Evolutionary conservation across 306 rosid genomes (phyloP).

Genomic region (Citrullus mucosospermus): DNA sequence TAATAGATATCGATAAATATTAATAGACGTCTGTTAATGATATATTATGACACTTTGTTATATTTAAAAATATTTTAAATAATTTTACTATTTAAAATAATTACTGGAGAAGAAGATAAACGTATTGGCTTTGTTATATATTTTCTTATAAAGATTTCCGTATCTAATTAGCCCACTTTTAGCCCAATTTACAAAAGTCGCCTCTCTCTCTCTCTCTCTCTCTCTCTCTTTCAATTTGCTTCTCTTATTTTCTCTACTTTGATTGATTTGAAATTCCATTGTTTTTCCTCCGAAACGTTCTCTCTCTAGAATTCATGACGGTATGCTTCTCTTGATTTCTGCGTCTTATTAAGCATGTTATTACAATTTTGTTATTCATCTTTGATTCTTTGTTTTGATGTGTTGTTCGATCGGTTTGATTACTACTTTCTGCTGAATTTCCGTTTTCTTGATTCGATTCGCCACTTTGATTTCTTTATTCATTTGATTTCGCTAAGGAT

Average conservation of each 20-base stretch:
- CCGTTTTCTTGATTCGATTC: neutral
- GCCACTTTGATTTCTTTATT: neutral
- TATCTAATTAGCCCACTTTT: neutral
- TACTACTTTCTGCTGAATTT: neutral
- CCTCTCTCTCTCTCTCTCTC: neutral
- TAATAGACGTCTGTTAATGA: too few relatives aligned
- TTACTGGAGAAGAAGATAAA: too few relatives aligned
- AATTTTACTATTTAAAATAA: too few relatives aligned
- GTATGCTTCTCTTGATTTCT: neutral
- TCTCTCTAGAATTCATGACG: constrained; percentile 8
- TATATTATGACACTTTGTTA: too few relatives aligned
- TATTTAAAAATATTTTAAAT: too few relatives aligned
- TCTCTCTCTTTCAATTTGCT: neutral
- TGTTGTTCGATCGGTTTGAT: neutral
- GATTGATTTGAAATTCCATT: neutral
- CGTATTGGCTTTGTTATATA: too few relatives aligned
- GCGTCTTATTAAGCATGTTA: neutral
- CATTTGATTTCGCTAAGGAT: neutral
- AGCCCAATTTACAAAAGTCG: constrained; percentile 6
- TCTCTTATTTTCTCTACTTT: neutral
- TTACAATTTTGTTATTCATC: neutral
- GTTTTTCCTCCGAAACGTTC: neutral
- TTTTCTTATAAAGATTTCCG: neutral
- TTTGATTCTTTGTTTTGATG: neutral
- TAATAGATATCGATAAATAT: too few relatives aligned